These are phyloP conservation scores for Ramularia collo-cygni DNA, from an alignment of 2,329 filamentous ascomycete genomes.

Conservation along the genomic window DNA sequence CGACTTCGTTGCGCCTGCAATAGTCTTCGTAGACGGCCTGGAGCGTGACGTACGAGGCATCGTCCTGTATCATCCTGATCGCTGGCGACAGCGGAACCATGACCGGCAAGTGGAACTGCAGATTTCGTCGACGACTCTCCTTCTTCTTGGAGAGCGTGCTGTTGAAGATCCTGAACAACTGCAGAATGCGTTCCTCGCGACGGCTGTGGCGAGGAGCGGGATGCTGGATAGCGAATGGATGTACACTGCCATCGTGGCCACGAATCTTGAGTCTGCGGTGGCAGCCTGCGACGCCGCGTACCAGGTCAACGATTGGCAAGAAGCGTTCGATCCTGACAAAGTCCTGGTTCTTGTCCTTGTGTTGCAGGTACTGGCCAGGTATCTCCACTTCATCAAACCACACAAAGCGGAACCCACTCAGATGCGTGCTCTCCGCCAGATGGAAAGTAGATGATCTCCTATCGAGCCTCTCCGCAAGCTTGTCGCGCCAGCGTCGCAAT, in stretches of 20 bases:
- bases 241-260: conserved; percentile 94
- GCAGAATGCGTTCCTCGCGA: conserved; percentile 87
- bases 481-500: conserved; percentile 88
- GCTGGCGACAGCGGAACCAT: conserved; percentile 95
- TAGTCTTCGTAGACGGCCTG: conserved; percentile 96
- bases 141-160: conserved; percentile 86
- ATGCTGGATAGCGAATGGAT: conserved; percentile 93
- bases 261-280: conserved; percentile 92
- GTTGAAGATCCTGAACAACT: conserved; percentile 97
- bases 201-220: conserved; percentile 87
- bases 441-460: conserved; percentile 65
- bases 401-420: conserved; percentile 94
- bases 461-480: conserved; percentile 96
- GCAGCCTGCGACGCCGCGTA: conserved; percentile 83
- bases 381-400: conserved; percentile 99
- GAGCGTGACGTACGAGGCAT: conserved; percentile 85
- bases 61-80: conserved; percentile 92
- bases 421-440: conserved; percentile 77
- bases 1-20: conserved; percentile 76
- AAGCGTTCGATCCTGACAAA: conserved; percentile 97
- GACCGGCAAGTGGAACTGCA: conserved; percentile 91
- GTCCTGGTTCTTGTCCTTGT: conserved; percentile 98
- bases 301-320: conserved; percentile 86
- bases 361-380: conserved; percentile 91
- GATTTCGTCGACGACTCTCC: conserved; percentile 83